These are phyloP conservation scores for Fusarium penzigii DNA, from an alignment of 2,329 filamentous ascomycete genomes.

Conservation along the genomic window DNA sequence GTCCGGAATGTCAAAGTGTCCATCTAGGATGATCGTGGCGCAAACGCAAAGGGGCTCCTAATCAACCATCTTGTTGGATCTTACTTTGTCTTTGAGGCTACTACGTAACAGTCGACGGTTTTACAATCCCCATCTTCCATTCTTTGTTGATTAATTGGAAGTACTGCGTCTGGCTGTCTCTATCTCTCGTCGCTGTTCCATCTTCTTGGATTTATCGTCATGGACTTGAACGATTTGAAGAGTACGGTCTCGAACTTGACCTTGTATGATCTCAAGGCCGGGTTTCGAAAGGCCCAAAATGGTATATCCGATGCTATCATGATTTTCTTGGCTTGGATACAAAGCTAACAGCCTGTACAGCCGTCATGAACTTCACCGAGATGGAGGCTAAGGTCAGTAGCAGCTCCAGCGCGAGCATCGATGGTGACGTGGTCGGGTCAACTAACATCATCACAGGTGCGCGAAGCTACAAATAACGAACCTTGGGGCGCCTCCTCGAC, in stretches of 20 bases:
- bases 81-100: not conserved
- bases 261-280: constrained; percentile 92
- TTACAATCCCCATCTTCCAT: not conserved
- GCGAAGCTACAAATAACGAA: constrained; percentile 98
- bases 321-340: constrained; percentile 9
- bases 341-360: constrained; percentile 49
- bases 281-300: constrained; percentile 95
- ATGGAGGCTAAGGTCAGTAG: constrained; percentile 71
- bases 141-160: not conserved
- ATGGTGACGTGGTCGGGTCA: constrained; percentile 4
- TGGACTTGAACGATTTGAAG: constrained; percentile 86
- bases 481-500: constrained; percentile 88
- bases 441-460: constrained; percentile 59
- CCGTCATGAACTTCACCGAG: constrained; percentile 97
- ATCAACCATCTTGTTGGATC: not conserved
- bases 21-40: not conserved
- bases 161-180: no score
- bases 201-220: constrained; percentile 41
- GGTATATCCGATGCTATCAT: constrained; percentile 52
- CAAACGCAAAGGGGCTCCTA: not conserved
- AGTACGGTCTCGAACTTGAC: constrained; percentile 89
- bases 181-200: not conserved
- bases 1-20: not conserved
- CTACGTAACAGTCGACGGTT: not conserved
- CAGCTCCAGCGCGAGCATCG: constrained; percentile 7